phyloP scores from a whole-genome alignment of 768 basidiomycete genomes.

The Gymnopilus dilepis region DNA sequence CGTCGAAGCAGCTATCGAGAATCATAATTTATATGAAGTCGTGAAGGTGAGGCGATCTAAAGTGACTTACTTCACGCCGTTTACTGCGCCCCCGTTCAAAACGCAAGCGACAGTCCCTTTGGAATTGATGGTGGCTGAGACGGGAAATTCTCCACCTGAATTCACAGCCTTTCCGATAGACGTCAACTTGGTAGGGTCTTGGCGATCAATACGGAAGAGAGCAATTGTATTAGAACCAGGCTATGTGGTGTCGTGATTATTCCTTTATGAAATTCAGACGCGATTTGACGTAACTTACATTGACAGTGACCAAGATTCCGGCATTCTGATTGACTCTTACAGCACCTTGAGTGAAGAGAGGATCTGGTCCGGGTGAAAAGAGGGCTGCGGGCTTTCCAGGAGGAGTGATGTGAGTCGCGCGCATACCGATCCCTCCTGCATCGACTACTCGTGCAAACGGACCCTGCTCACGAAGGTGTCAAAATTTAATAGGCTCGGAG shows the following conservation, averaged over 20 bases:
- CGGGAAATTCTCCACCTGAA: conserved; percentile 55
- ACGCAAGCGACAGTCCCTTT: conserved; percentile 38
- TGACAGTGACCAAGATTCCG: conserved; percentile 7
- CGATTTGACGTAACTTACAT: too few relatives aligned
- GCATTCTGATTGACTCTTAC: conserved; percentile 8
- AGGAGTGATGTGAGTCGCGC: background rate
- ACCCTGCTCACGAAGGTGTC: too few relatives aligned
- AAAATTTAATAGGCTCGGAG: too few relatives aligned
- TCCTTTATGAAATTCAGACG: too few relatives aligned
- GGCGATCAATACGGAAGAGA: conserved; percentile 46
- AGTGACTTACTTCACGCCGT: conserved; percentile 38
- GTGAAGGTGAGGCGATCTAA: background rate
- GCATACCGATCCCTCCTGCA: background rate
- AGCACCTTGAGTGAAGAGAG: conserved; percentile 15
- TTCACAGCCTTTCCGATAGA: conserved; percentile 49
- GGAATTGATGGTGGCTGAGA: conserved; percentile 44
- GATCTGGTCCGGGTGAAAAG: conserved; percentile 9
- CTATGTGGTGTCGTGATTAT: conserved; percentile 25
- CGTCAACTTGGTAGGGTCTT: conserved; percentile 43
- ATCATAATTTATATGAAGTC: too few relatives aligned
- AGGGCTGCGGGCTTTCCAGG: background rate
- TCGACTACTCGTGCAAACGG: background rate
- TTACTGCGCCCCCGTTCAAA: conserved; percentile 49
- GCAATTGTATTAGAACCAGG: conserved; percentile 52
- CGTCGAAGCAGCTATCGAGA: conserved; percentile 44